A percentile compares a stretch with the other conserved stretches of the same genome.
Conservation (phyloP, 768 basidiomycete genomes). For the Hypholoma sublateritium region DNA sequence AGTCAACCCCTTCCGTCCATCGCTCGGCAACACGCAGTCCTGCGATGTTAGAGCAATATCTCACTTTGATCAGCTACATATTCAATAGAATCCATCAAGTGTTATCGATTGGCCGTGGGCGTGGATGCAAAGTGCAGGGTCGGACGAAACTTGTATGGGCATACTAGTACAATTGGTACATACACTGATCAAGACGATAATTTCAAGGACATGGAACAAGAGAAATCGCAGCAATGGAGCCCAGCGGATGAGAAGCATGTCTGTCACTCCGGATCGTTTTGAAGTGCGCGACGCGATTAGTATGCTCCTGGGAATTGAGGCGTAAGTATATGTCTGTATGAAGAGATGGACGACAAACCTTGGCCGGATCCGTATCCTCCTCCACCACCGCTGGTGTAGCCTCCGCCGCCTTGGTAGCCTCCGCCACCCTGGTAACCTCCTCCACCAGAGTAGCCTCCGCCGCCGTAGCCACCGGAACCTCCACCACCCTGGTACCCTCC, state of each 20-base stretch:
- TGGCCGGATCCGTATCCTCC: slow-evolving; percentile 15
- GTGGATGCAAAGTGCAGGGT: not conserved
- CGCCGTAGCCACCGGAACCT: slow-evolving; percentile 16
- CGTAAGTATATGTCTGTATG: not conserved
- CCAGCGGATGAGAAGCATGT: slow-evolving; percentile 6
- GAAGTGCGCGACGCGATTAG: slow-evolving; percentile 7
- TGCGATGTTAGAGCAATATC: too few species aligned
- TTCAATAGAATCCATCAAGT: too few species aligned
- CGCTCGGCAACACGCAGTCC: too few species aligned
- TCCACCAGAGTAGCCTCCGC: slow-evolving; percentile 11
- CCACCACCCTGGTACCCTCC: slow-evolving; percentile 19
- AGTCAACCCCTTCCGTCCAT: too few species aligned
- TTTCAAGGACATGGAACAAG: slow-evolving; percentile 2
- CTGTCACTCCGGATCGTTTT: not conserved
- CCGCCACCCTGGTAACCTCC: slow-evolving; percentile 22
- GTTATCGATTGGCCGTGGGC: not conserved
- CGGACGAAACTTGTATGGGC: slow-evolving; percentile 2
- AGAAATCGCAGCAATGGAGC: slow-evolving; percentile 6
- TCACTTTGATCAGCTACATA: too few species aligned
- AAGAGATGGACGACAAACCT: slow-evolving; percentile 5
- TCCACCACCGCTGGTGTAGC: slow-evolving; percentile 21
- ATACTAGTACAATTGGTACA: slow-evolving; percentile 19
- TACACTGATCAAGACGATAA: slow-evolving; percentile 10
- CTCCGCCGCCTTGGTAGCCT: slow-evolving; percentile 16
- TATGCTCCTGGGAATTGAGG: slow-evolving; percentile 8